These are phyloP conservation scores for Colletotrichum paranaense DNA, from an alignment of 2,329 filamentous ascomycete genomes.

Conservation along the genomic window DNA sequence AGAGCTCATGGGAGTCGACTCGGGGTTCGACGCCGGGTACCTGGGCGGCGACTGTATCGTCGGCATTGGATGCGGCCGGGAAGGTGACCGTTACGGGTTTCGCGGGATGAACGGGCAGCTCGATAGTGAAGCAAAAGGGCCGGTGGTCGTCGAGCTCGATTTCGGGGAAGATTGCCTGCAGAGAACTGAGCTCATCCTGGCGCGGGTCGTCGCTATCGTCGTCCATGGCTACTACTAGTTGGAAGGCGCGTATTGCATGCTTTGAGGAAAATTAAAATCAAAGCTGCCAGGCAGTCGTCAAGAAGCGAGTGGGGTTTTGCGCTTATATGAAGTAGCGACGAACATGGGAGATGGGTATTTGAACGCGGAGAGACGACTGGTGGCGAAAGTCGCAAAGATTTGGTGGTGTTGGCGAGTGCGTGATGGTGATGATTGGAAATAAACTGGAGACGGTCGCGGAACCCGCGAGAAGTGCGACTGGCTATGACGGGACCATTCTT, in stretches of 20 bases:
- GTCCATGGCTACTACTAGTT: slow-evolving; percentile 47
- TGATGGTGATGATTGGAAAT: slow-evolving; percentile 10
- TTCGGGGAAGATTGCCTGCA: slow-evolving; percentile 76
- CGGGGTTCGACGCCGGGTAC: slow-evolving; percentile 27
- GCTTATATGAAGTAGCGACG: slow-evolving; percentile 5
- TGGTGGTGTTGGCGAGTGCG: neutral
- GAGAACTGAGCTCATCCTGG: slow-evolving; percentile 67
- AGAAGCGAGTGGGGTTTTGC: neutral
- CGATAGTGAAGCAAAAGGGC: slow-evolving; percentile 63
- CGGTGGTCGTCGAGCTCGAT: slow-evolving; percentile 59
- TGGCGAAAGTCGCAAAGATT: slow-evolving; percentile 21
- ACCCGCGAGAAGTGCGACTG: slow-evolving; percentile 32
- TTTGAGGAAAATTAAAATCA: neutral
- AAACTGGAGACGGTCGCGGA: slow-evolving; percentile 26
- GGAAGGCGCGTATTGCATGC: slow-evolving; percentile 22
- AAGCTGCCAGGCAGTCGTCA: neutral
- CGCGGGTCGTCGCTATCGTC: slow-evolving; percentile 61
- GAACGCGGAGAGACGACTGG: neutral
- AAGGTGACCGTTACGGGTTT: slow-evolving; percentile 68
- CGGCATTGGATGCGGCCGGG: slow-evolving; percentile 53
- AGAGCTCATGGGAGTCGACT: slow-evolving; percentile 61
- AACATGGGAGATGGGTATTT: slow-evolving; percentile 14
- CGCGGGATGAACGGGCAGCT: slow-evolving; percentile 67
- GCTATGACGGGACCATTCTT: slow-evolving; percentile 21
- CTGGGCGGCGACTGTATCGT: slow-evolving; percentile 30